Conservation (phyloP, 2,329 filamentous ascomycete species). For the Claviceps fusiformis region DNA sequence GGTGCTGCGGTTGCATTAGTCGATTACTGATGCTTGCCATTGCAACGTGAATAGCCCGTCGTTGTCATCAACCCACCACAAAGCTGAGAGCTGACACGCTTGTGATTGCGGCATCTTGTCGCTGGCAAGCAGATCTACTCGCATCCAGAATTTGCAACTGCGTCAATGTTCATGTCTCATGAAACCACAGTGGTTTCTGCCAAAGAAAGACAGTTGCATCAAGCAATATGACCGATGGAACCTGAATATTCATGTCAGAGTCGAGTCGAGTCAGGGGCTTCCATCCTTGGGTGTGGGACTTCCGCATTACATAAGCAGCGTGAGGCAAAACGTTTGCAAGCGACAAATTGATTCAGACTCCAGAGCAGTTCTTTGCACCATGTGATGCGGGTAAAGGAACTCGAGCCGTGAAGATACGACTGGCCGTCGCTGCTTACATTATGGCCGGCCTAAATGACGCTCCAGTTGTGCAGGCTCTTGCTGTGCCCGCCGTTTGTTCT, state of each 20-base stretch:
- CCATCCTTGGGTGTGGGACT: neutral
- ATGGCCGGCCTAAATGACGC: conserved; percentile 31
- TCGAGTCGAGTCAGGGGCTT: neutral
- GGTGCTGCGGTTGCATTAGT: conserved; percentile 20
- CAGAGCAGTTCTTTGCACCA: neutral
- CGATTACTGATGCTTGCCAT: neutral
- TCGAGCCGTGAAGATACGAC: neutral
- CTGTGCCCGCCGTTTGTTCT: conserved; percentile 53
- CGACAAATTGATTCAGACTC: neutral
- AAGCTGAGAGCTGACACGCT: conserved; percentile 5
- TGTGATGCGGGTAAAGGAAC: neutral
- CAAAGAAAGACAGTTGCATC: too few relatives aligned
- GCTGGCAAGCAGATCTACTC: neutral
- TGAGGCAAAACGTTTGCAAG: neutral
- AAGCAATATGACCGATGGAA: neutral
- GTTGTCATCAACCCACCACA: conserved; percentile 5
- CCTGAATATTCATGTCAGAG: neutral
- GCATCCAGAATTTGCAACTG: neutral
- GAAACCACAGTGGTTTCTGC: neutral
- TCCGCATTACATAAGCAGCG: neutral
- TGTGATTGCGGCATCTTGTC: conserved; percentile 7
- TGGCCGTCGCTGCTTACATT: neutral
- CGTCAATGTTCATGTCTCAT: neutral
- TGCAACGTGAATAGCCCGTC: neutral
- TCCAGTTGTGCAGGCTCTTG: conserved; percentile 37